These are phyloP conservation scores for Penicillium soppii DNA, from an alignment of 495 filamentous ascomycete genomes.

Conservation along the genomic window DNA sequence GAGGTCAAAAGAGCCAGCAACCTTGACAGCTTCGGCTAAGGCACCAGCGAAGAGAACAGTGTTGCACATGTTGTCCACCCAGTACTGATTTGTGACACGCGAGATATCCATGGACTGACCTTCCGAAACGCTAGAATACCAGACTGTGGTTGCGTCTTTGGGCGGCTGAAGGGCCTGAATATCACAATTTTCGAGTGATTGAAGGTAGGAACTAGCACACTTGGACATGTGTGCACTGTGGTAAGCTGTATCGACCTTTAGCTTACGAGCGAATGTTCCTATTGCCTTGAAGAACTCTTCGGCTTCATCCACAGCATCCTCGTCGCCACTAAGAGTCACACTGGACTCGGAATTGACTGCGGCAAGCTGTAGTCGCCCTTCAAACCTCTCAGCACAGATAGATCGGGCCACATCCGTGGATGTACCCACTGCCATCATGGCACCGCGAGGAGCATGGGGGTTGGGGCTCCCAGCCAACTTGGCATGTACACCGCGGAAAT, in stretches of 20 bases:
- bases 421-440: slow-evolving; percentile 55
- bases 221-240: slow-evolving; percentile 31
- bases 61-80: not conserved
- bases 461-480: not conserved
- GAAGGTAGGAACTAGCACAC: slow-evolving; percentile 39
- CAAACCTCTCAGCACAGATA: slow-evolving; percentile 12
- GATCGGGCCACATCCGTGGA: slow-evolving; percentile 43
- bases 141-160: not conserved
- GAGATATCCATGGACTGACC: not conserved
- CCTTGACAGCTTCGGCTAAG: not conserved
- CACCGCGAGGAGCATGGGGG: slow-evolving; percentile 21
- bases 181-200: slow-evolving; percentile 17
- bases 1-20: not conserved
- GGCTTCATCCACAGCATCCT: slow-evolving; percentile 23
- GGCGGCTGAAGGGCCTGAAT: not conserved
- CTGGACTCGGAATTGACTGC: slow-evolving; percentile 28
- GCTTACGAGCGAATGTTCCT: slow-evolving; percentile 25
- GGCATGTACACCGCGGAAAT: slow-evolving; percentile 42
- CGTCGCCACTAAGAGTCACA: slow-evolving; percentile 34
- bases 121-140: slow-evolving; percentile 12
- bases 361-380: slow-evolving; percentile 18
- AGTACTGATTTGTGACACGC: not conserved
- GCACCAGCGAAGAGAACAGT: not conserved
- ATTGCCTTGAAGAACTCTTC: slow-evolving; percentile 8
- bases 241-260: slow-evolving; percentile 43